Percentiles rank a stretch among this genome's conserved stretches.
These are phyloP conservation scores for Incumbomyces delicatus DNA, from an alignment of 2,329 filamentous ascomycete genomes.

Conservation along the genomic window DNA sequence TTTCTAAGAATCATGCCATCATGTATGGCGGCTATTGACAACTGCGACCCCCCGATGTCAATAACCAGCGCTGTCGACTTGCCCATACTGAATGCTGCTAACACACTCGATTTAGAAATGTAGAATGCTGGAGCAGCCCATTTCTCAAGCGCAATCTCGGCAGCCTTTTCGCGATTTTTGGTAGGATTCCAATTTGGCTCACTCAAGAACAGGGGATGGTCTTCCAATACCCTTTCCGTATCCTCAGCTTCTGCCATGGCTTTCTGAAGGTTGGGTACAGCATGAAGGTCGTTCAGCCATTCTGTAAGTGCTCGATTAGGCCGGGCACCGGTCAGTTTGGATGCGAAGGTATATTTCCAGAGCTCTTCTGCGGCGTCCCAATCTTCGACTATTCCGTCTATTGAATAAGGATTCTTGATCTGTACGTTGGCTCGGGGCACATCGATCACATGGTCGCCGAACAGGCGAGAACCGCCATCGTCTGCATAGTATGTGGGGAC, in stretches of 20 bases:
- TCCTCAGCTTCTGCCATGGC: constrained; percentile 53
- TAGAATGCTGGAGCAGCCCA: constrained; percentile 96
- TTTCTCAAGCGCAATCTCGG: constrained; percentile 93
- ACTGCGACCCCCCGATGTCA: constrained; percentile 80
- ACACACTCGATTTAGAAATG: constrained; percentile 76
- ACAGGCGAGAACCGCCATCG: constrained; percentile 51
- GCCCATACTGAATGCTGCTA: constrained; percentile 83
- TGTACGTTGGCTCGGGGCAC: constrained; percentile 67
- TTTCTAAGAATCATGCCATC: constrained; percentile 92
- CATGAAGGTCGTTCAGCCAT: constrained; percentile 57
- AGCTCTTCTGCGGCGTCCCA: constrained; percentile 85
- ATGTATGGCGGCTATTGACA: constrained; percentile 81
- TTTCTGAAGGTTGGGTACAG: constrained; percentile 47
- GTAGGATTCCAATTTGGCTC: constrained; percentile 86
- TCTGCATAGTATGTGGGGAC: constrained; percentile 81
- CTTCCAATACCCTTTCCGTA: constrained; percentile 68
- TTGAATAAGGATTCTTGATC: constrained; percentile 83
- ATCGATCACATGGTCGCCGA: constrained; percentile 83
- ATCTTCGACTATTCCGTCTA: constrained; percentile 84
- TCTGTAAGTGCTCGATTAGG: constrained; percentile 63
- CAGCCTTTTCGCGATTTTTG: constrained; percentile 84
- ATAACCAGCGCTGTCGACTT: constrained; percentile 89
- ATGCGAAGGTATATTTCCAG: constrained; percentile 89
- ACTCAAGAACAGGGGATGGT: constrained; percentile 86
- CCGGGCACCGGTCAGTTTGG: constrained; percentile 69